phyloP scores from a whole-genome alignment of 352 stramenopile genomes.

The Pythium sp. region DNA sequence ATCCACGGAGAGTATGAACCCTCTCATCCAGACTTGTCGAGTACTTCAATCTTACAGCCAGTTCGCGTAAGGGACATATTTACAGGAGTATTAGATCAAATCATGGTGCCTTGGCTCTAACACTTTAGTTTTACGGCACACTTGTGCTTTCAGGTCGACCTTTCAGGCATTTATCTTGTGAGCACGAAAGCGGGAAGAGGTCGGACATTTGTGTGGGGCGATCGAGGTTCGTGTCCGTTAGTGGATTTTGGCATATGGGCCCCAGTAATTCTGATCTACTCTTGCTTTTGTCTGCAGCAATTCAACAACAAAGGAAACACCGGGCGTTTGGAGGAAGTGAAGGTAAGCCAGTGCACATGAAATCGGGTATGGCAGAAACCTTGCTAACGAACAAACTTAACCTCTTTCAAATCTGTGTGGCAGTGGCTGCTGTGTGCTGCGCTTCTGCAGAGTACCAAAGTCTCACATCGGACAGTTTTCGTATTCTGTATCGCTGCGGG shows the following conservation, averaged over 20 bases:
- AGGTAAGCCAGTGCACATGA: conserved; percentile 17
- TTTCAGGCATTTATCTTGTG: conserved; percentile 51
- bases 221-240: conserved; percentile 41
- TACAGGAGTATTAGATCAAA: not conserved
- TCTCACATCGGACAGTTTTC: conserved; percentile 72
- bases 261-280: not conserved
- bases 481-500: conserved; percentile 62
- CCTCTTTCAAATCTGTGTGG: not conserved
- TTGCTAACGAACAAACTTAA: not conserved
- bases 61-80: conserved; percentile 29
- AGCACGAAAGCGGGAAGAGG: conserved; percentile 53
- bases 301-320: conserved; percentile 19
- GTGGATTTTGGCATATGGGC: not conserved
- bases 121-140: not conserved
- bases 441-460: conserved; percentile 46
- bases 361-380: not conserved
- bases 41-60: conserved; percentile 51
- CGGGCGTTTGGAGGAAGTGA: conserved; percentile 42
- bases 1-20: conserved; percentile 54
- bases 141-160: conserved; percentile 31
- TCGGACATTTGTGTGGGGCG: conserved; percentile 76
- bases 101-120: not conserved
- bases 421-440: conserved; percentile 52
- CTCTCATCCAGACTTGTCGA: conserved; percentile 36
- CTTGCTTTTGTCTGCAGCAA: conserved; percentile 20